A percentile compares a stretch with the other conserved stretches of the same genome.
Evolutionary conservation across 495 filamentous ascomycete species (phyloP).

Genomic region (Aspergillus hancockii): DNA sequence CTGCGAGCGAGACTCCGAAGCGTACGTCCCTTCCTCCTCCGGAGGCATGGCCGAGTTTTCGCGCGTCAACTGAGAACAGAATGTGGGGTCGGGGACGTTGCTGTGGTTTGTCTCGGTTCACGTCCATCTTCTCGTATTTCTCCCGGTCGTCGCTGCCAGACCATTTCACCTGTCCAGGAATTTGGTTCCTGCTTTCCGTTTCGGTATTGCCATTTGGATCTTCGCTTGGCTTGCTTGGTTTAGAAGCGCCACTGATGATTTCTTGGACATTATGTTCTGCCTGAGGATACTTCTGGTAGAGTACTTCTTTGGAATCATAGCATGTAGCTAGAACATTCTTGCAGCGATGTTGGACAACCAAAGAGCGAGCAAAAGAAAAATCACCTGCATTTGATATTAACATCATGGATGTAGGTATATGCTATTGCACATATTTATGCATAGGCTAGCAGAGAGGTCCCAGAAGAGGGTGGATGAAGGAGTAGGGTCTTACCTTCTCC

Average conservation of each 20-base stretch:
- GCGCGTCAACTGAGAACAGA: constrained; percentile 73
- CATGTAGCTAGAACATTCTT: constrained; percentile 63
- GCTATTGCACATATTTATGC: constrained; percentile 8
- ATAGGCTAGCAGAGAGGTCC: neutral
- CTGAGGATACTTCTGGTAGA: constrained; percentile 77
- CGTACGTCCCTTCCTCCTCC: constrained; percentile 46
- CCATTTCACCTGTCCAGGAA: neutral
- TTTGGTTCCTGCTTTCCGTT: neutral
- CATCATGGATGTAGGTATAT: constrained; percentile 1
- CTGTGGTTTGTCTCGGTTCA: neutral
- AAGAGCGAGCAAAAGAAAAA: constrained; percentile 81
- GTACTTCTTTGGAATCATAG: constrained; percentile 55
- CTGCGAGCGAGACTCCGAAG: constrained; percentile 30
- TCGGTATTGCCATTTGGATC: neutral
- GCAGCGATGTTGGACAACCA: constrained; percentile 72
- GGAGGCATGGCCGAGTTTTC: constrained; percentile 56
- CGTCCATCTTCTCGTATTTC: neutral
- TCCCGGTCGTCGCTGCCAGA: constrained; percentile 2
- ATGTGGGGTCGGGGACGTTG: constrained; percentile 44
- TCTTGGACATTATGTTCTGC: constrained; percentile 58
- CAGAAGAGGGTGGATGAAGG: constrained; percentile 7
- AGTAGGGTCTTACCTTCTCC: constrained; percentile 66
- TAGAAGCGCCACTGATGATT: constrained; percentile 35
- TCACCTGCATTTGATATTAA: constrained; percentile 53
- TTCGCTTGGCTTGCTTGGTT: neutral